Evolutionary conservation across 2,329 filamentous ascomycete genomes (phyloP).

Genomic region (Cryphonectria nitschkei): DNA sequence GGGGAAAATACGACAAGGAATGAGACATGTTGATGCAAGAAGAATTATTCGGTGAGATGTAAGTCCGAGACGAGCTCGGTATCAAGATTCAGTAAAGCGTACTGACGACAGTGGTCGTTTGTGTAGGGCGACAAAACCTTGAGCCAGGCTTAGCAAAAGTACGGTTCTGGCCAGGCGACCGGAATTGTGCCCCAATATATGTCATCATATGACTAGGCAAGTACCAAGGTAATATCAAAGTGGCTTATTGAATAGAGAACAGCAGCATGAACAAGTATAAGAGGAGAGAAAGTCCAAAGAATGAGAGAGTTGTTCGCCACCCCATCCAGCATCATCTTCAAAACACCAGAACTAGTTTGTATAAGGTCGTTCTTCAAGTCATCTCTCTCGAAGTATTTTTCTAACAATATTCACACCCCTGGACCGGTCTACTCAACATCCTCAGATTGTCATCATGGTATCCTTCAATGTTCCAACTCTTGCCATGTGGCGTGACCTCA

Average conservation of each 20-base stretch:
- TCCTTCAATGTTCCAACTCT: constrained; percentile 21
- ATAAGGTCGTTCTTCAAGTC: not conserved
- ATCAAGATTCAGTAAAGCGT: not conserved
- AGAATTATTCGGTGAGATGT: not conserved
- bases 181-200: not conserved
- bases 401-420: not conserved
- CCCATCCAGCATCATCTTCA: not conserved
- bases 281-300: not conserved
- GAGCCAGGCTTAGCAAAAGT: not conserved
- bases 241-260: not conserved
- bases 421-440: too few species aligned
- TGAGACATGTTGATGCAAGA: not conserved
- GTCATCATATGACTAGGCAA: not conserved
- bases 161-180: not conserved
- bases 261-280: not conserved
- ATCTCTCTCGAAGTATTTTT: not conserved
- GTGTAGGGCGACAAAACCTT: not conserved
- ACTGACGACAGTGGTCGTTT: not conserved
- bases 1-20: not conserved
- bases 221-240: not conserved
- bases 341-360: not conserved
- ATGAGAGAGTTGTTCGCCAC: not conserved
- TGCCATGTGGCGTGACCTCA: constrained; percentile 28
- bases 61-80: not conserved
- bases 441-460: constrained; percentile 15